Evolutionary conservation across 192 early-diverging fungal genomes (phyloP).

Genomic region (Coemansia sp.): DNA sequence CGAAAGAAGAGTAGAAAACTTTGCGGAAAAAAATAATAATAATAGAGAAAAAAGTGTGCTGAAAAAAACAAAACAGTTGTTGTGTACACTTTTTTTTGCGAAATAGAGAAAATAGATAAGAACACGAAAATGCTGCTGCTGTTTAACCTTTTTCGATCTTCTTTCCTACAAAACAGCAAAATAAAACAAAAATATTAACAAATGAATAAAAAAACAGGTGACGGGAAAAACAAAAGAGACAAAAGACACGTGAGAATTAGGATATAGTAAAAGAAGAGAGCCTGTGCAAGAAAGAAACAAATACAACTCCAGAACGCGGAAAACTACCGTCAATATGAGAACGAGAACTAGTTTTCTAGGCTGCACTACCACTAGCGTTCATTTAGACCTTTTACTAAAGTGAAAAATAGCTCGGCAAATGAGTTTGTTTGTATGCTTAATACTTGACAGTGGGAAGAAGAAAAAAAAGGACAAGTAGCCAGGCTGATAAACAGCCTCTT

Average conservation of each 20-base stretch:
- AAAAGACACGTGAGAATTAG: neutral
- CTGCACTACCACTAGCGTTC: no score
- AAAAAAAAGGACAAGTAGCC: neutral
- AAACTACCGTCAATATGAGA: neutral
- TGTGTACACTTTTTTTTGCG: neutral
- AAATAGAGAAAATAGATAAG: neutral
- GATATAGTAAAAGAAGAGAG: neutral
- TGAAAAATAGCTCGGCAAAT: neutral
- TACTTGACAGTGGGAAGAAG: neutral
- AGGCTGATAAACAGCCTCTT: no score
- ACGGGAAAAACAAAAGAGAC: constrained; percentile 4
- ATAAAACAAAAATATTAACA: no score
- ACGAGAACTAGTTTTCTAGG: neutral
- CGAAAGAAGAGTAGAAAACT: no score
- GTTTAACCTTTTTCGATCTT: no score
- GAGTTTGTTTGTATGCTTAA: neutral
- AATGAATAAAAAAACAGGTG: constrained; percentile 8
- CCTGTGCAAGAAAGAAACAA: neutral
- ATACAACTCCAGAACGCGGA: neutral
- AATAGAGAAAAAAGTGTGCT: no score
- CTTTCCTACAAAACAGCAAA: no score
- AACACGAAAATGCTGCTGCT: no score
- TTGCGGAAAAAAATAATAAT: no score
- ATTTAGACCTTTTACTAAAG: no score
- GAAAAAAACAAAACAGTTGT: no score